Conservation (phyloP, 163 green algal genomes). For the Picocystis sp. region DNA sequence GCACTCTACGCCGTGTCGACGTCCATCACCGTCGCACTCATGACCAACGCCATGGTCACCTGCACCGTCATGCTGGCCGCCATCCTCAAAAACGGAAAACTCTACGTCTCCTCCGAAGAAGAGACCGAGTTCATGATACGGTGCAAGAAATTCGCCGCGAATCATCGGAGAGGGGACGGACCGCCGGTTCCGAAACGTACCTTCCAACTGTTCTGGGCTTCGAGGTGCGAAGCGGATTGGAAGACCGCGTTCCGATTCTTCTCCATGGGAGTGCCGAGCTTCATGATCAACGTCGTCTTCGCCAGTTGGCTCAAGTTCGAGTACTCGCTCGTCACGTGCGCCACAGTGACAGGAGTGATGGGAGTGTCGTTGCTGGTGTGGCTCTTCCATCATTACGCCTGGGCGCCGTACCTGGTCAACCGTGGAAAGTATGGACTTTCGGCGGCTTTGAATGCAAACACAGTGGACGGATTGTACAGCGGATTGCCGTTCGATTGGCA, state of each 20-base stretch:
- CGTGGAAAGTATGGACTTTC: too few species aligned
- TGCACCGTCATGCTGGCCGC: slow-evolving; percentile 50
- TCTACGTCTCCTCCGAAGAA: slow-evolving; percentile 51
- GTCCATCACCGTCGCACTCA: slow-evolving; percentile 41
- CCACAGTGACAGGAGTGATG: too few species aligned
- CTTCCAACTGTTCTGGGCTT: slow-evolving; percentile 51
- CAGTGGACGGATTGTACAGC: too few species aligned
- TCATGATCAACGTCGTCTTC: slow-evolving; percentile 37
- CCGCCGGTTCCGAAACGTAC: slow-evolving; percentile 26
- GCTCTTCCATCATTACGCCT: too few species aligned
- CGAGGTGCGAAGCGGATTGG: slow-evolving; percentile 46
- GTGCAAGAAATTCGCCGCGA: background rate
- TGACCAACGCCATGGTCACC: slow-evolving; percentile 41
- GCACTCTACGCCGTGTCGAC: slow-evolving; percentile 29
- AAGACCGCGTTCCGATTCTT: slow-evolving; percentile 46
- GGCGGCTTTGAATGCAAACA: too few species aligned
- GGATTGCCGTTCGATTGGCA: slow-evolving; percentile 35
- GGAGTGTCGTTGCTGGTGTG: too few species aligned
- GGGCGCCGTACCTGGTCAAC: too few species aligned
- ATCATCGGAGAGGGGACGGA: slow-evolving; percentile 5
- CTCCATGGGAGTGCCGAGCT: slow-evolving; percentile 32
- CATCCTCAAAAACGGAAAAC: slow-evolving; percentile 47
- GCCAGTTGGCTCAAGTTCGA: slow-evolving; percentile 32
- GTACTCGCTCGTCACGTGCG: too few species aligned
- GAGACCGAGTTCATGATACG: slow-evolving; percentile 57